phyloP scores from a whole-genome alignment of 441 rosid genomes.

The Arabidopsis lyrata region DNA sequence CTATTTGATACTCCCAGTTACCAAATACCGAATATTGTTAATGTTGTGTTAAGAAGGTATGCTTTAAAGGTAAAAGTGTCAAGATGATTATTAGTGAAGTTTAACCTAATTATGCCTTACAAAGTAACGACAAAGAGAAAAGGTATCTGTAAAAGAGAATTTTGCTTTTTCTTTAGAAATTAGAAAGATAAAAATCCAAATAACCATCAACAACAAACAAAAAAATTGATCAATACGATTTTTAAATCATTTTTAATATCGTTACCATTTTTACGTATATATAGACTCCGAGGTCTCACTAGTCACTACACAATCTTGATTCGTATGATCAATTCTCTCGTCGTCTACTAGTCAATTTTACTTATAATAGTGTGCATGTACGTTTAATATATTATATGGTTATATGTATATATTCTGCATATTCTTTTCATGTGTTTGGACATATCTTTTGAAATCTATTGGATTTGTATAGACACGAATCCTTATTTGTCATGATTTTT shows the following conservation, averaged over 20 bases:
- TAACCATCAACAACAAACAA: not conserved
- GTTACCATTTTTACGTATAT: no score
- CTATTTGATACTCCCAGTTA: not conserved
- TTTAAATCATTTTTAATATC: no score
- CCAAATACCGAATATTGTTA: conserved; percentile 18
- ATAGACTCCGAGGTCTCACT: no score
- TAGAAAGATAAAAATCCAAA: conserved; percentile 3
- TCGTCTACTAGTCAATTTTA: not conserved
- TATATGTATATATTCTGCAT: not conserved
- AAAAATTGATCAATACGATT: no score
- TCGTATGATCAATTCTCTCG: not conserved
- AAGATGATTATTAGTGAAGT: conserved; percentile 59
- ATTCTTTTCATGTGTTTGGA: conserved; percentile 3
- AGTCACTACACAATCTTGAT: no score
- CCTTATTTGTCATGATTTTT: conserved; percentile 22
- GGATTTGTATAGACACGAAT: conserved; percentile 20
- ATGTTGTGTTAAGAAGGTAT: conserved; percentile 26
- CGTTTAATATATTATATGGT: not conserved
- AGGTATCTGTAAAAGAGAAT: conserved; percentile 56
- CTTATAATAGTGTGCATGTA: not conserved
- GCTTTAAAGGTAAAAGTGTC: conserved; percentile 39
- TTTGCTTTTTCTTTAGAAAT: conserved; percentile 33
- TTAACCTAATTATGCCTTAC: conserved; percentile 86
- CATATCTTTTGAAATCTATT: conserved; percentile 24
- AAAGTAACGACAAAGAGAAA: conserved; percentile 88